Conservation (phyloP, 169 alveolate species). For the Cryptosporidium viatorum region DNA sequence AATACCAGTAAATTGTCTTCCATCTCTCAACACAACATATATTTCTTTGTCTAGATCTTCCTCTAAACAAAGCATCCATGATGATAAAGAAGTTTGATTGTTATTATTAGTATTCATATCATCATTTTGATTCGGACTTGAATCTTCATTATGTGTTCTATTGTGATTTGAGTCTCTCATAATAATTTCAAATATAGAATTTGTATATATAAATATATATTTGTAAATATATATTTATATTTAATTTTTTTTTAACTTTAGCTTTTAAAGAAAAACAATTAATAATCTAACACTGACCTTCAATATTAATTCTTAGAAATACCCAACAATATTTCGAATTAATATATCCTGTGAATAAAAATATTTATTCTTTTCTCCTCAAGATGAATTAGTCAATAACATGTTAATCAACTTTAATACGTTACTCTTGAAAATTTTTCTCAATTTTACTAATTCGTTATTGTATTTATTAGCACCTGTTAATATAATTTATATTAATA, state of each 20-base stretch:
- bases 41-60: conserved; percentile 68
- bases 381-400: background rate
- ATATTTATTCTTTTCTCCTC: background rate
- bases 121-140: conserved; percentile 15
- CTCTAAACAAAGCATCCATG: conserved; percentile 67
- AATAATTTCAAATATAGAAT: background rate
- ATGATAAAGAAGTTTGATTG: conserved; percentile 37
- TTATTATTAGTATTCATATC: background rate
- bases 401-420: background rate
- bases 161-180: conserved; percentile 13
- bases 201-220: background rate
- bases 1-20: conserved; percentile 69
- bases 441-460: background rate
- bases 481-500: background rate
- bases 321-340: background rate
- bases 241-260: background rate
- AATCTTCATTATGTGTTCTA: background rate
- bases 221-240: background rate
- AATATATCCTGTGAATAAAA: background rate
- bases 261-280: background rate
- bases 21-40: conserved; percentile 61
- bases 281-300: background rate
- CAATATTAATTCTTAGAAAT: background rate
- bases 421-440: background rate
- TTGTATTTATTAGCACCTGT: background rate